Base-by-base conservation (phyloP, 257 asterid species). In the Gynochthodes officinalis region DNA sequence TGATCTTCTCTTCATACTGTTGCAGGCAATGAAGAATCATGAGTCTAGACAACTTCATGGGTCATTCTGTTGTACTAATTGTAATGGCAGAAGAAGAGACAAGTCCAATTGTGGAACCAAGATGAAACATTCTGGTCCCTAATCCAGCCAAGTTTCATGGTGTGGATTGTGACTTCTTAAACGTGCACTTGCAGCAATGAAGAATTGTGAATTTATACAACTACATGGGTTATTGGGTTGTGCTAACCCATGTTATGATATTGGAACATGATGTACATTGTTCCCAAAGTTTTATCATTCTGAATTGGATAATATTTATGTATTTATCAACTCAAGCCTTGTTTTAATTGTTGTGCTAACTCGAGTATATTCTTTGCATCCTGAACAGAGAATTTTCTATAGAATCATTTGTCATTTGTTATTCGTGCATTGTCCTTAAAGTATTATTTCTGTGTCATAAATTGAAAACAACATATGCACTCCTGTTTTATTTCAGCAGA, bases 11-110 rank as follows among this genome's bases (percentile, higher is more conserved):
- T 69, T 48, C 69, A 44, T 75, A 59, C 64, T 40, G 32, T 68
- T 67, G 13, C 83, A 87, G 97, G 84, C 71, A 78, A 80, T 7
- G 83, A 76, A 75, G 87, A 79, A 58, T 79, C 79, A 52, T 80
- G 83, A 83, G 33, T 43, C 44, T 23, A 12, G 30, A 10, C n/a
- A 21, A 46, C 43, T 37, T 10, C 55, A 9, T 28, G 0, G n/a
- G n/a, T 7, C 0, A 44, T 9, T 50, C 8, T 50, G 55, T 18
- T 3, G 16, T 19, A 23, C 55, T 50, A 50, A 19, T 37, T 46
- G 13, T 5, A 49, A 49, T 13, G 10, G 5, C n/a, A 16, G 3
- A 3, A 7, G 42, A 37, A 37, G 42, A 37, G n/a, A n/a, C n/a
- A n/a, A n/a, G n/a, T n/a, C n/a, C 64, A 30, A 58, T 12, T 23